Evolutionary conservation across 73 alveolate genomes (phyloP).

Genomic region (Paramecium octaurelia): DNA sequence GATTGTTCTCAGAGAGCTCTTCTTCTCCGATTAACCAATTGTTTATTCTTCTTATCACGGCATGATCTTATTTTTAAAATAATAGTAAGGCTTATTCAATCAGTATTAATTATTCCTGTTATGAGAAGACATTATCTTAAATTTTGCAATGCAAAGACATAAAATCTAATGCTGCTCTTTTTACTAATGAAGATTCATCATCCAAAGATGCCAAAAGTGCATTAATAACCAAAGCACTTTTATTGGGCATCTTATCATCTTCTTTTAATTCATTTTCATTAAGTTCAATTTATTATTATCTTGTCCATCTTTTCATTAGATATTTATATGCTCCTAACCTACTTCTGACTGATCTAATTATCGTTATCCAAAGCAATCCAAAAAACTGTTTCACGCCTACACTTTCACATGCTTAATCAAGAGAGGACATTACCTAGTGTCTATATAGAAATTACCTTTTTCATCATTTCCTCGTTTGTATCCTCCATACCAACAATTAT

Average conservation of each 20-base stretch:
- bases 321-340: slow-evolving; percentile 29
- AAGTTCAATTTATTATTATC: neutral
- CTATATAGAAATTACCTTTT: neutral
- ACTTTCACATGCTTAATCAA: slow-evolving; percentile 39
- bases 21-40: slow-evolving; percentile 45
- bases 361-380: slow-evolving; percentile 7
- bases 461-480: slow-evolving; percentile 46
- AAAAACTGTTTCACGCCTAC: slow-evolving; percentile 2
- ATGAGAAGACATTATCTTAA: neutral
- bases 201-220: slow-evolving; percentile 42
- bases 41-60: slow-evolving; percentile 17
- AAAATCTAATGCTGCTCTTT: slow-evolving; percentile 46
- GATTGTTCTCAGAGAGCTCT: neutral
- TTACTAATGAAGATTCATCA: slow-evolving; percentile 4
- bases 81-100: neutral
- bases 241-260: slow-evolving; percentile 32
- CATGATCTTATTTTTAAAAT: slow-evolving; percentile 34
- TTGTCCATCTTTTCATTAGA: slow-evolving; percentile 43
- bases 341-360: slow-evolving; percentile 9
- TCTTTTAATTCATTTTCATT: neutral
- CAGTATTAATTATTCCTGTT: neutral
- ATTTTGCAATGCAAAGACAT: slow-evolving; percentile 17
- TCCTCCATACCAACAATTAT: slow-evolving; percentile 50
- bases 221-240: slow-evolving; percentile 25
- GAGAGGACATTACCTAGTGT: slow-evolving; percentile 2